phyloP scores from a whole-genome alignment of 805 yeast species.

The Candida loeiensis region DNA sequence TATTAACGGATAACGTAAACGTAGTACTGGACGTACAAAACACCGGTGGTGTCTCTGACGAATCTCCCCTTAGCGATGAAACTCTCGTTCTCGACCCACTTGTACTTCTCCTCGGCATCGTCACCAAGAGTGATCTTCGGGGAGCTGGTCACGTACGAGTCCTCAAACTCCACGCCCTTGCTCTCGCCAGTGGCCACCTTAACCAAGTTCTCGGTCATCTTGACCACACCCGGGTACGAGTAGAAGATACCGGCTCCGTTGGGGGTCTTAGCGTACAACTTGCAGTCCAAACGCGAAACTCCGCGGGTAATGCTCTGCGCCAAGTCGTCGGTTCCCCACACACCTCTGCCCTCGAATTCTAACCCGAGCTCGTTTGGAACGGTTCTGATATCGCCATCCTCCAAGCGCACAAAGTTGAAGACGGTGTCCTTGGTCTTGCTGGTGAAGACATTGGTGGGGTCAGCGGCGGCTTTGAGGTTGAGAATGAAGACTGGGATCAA shows the following conservation, averaged over 20 bases:
- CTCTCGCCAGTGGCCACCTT: constrained; percentile 33
- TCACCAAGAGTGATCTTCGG: constrained; percentile 45
- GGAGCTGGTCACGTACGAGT: constrained; percentile 47
- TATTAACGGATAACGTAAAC: constrained; percentile 32
- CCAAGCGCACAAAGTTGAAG: constrained; percentile 21
- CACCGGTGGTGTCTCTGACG: constrained; percentile 43
- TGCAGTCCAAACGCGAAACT: constrained; percentile 44
- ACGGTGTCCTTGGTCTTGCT: constrained; percentile 17
- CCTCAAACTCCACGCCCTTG: constrained; percentile 35
- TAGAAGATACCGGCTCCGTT: constrained; percentile 42
- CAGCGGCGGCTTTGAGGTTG: constrained; percentile 22
- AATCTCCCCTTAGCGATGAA: constrained; percentile 61
- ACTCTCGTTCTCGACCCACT: constrained; percentile 50
- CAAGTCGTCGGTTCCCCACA: constrained; percentile 50
- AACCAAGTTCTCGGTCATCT: constrained; percentile 31
- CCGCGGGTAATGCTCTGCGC: constrained; percentile 26
- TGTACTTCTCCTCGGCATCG: constrained; percentile 38
- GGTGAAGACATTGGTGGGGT: constrained; percentile 19
- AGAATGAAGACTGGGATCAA: constrained; percentile 30
- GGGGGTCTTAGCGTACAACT: constrained; percentile 43
- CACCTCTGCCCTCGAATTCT: constrained; percentile 25
- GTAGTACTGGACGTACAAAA: constrained; percentile 52
- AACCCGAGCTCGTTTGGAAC: constrained; percentile 29
- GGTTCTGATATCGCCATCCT: constrained; percentile 28
- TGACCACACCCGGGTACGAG: constrained; percentile 48